Conservation (phyloP, 2,329 filamentous ascomycete species). For the Penicillium decumbens region DNA sequence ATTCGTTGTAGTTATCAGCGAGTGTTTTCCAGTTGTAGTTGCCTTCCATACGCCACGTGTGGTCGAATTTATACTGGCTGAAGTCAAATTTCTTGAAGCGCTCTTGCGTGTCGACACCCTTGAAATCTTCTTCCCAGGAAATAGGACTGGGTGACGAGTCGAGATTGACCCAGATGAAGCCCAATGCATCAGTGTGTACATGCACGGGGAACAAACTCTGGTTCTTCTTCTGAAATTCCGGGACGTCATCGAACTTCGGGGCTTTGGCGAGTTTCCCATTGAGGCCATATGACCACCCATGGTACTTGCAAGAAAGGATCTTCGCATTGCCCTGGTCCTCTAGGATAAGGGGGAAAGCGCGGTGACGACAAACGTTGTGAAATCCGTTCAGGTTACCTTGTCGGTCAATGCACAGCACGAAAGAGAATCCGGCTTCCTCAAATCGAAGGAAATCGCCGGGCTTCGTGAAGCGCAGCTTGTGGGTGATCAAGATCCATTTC, state of each 20-base stretch:
- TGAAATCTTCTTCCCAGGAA: constrained; percentile 52
- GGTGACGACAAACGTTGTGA: constrained; percentile 58
- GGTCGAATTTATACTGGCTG: constrained; percentile 53
- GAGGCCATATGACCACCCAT: constrained; percentile 57
- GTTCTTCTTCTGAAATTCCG: constrained; percentile 46
- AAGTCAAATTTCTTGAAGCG: constrained; percentile 49
- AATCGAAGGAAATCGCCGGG: constrained; percentile 54
- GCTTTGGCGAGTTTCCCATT: constrained; percentile 56
- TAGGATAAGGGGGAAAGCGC: constrained; percentile 54
- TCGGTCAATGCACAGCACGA: constrained; percentile 49
- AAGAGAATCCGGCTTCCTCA: constrained; percentile 55
- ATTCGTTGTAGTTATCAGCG: constrained; percentile 60
- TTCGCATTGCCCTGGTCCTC: constrained; percentile 46
- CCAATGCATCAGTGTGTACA: constrained; percentile 50
- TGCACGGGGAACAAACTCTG: constrained; percentile 49
- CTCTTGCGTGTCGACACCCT: constrained; percentile 46
- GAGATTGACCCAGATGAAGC: constrained; percentile 58
- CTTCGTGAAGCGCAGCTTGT: constrained; percentile 31
- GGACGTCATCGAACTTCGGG: constrained; percentile 51
- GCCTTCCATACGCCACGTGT: constrained; percentile 55
- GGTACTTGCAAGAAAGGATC: constrained; percentile 56
- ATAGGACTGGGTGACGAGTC: constrained; percentile 36
- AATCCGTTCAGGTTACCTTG: constrained; percentile 52
- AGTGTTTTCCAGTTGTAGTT: constrained; percentile 60
- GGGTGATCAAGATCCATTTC: constrained; percentile 17